phyloP scores from a whole-genome alignment of 2,329 filamentous ascomycete genomes.

The Stachybotrys elegans region DNA sequence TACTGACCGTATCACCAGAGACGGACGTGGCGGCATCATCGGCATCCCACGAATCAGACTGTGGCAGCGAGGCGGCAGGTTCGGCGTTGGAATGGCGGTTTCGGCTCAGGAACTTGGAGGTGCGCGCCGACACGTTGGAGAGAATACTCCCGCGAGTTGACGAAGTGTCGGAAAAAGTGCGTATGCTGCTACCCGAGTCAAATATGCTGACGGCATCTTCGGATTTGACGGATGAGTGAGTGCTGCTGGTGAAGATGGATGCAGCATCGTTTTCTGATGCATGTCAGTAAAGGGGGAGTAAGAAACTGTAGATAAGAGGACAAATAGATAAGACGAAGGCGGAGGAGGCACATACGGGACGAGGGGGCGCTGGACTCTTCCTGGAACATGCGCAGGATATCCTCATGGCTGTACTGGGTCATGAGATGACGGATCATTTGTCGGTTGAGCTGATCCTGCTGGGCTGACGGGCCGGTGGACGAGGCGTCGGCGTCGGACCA shows the following conservation, averaged over 20 bases:
- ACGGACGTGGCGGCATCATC: slow-evolving; percentile 15
- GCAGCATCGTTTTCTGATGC: slow-evolving; percentile 23
- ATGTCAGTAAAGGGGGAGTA: slow-evolving; percentile 5
- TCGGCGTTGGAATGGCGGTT: slow-evolving; percentile 17
- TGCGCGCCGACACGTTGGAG: slow-evolving; percentile 32
- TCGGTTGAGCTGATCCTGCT: slow-evolving; percentile 25
- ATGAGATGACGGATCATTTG: slow-evolving; percentile 30
- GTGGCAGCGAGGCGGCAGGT: slow-evolving; percentile 11
- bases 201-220: slow-evolving; percentile 31
- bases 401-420: slow-evolving; percentile 26
- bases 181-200: slow-evolving; percentile 27
- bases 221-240: slow-evolving; percentile 27
- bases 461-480: slow-evolving; percentile 18
- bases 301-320: not conserved
- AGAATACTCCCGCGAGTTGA: slow-evolving; percentile 34
- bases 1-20: slow-evolving; percentile 16
- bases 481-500: slow-evolving; percentile 25
- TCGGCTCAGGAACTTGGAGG: slow-evolving; percentile 28
- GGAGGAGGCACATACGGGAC: slow-evolving; percentile 20
- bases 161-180: slow-evolving; percentile 33
- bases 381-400: slow-evolving; percentile 27
- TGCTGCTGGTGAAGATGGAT: slow-evolving; percentile 28
- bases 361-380: slow-evolving; percentile 19
- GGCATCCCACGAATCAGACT: slow-evolving; percentile 13
- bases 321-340: not conserved